phyloP scores from a whole-genome alignment of 2,329 filamentous ascomycete genomes.

The Cordyceps cateniannulata region DNA sequence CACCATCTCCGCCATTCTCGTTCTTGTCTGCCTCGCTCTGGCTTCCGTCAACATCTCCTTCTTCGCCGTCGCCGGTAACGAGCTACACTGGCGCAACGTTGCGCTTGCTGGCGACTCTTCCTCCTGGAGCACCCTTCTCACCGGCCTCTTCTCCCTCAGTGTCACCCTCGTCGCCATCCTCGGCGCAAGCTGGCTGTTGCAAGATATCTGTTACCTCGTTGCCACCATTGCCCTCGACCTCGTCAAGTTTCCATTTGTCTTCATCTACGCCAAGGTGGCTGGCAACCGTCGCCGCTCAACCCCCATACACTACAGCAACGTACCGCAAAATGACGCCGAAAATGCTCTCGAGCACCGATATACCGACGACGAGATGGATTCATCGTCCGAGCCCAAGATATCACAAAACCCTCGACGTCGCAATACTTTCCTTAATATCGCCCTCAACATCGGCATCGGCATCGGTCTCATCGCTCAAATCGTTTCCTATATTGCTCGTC shows the following conservation, averaged over 20 bases:
- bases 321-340: conserved; percentile 23
- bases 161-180: conserved; percentile 17
- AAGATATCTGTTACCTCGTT: conserved; percentile 18
- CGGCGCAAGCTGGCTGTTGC: conserved; percentile 20
- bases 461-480: conserved; percentile 17
- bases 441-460: conserved; percentile 15
- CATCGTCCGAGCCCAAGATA: conserved; percentile 1
- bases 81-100: conserved; percentile 30
- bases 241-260: conserved; percentile 19
- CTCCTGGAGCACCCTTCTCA: conserved; percentile 24
- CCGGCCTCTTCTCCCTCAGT: conserved; percentile 23
- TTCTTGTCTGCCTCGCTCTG: conserved; percentile 15
- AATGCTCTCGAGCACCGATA: conserved; percentile 1
- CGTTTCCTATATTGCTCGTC: conserved; percentile 20
- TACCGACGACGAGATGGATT: conserved; percentile 11
- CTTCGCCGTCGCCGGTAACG: conserved; percentile 24
- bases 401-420: neutral
- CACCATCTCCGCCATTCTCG: neutral
- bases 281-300: neutral
- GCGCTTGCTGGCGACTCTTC: conserved; percentile 25
- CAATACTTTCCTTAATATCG: neutral
- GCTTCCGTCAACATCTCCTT: conserved; percentile 22
- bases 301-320: conserved; percentile 15
- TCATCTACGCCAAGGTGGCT: conserved; percentile 8
- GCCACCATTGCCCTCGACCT: conserved; percentile 20